Percentiles rank a stretch among this genome's conserved stretches.
Evolutionary conservation across 306 rosid genomes (phyloP).

Genomic region (Rosa rugosa): DNA sequence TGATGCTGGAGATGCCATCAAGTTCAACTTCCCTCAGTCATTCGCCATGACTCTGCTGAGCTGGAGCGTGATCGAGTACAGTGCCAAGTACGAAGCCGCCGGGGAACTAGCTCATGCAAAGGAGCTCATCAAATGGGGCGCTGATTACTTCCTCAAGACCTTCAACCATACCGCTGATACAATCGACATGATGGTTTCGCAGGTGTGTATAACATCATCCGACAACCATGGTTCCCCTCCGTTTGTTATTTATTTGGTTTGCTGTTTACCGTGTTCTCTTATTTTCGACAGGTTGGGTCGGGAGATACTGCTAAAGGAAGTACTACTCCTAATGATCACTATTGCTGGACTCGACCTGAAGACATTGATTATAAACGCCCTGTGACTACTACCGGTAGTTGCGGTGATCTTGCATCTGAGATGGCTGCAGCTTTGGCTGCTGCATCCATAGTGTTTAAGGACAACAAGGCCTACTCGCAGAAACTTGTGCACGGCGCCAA

Average conservation of each 20-base stretch:
- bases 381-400: conserved; percentile 53
- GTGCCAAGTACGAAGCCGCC: conserved; percentile 83
- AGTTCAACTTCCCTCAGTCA: conserved; percentile 82
- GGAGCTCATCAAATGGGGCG: conserved; percentile 91
- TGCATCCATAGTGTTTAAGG: conserved; percentile 96
- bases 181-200: conserved; percentile 54
- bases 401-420: conserved; percentile 92
- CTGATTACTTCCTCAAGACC: conserved; percentile 91
- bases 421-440: conserved; percentile 97
- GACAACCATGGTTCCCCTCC: rapidly evolving
- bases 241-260: background rate
- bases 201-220: conserved; percentile 42
- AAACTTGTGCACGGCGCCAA: conserved; percentile 94
- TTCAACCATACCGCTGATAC: conserved; percentile 83
- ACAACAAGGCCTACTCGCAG: conserved; percentile 92
- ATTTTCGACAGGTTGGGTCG: conserved; percentile 59
- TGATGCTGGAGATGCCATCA: conserved; percentile 98
- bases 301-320: conserved; percentile 86
- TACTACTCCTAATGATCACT: conserved; percentile 80
- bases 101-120: conserved; percentile 86
- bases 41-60: conserved; percentile 91
- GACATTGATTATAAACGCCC: conserved; percentile 87
- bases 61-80: conserved; percentile 98
- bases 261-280: background rate
- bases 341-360: conserved; percentile 99